A percentile compares a stretch with the other conserved stretches of the same genome.
Conservation (phyloP, 1,284 basidiomycete species). For the Irpex sp. region DNA sequence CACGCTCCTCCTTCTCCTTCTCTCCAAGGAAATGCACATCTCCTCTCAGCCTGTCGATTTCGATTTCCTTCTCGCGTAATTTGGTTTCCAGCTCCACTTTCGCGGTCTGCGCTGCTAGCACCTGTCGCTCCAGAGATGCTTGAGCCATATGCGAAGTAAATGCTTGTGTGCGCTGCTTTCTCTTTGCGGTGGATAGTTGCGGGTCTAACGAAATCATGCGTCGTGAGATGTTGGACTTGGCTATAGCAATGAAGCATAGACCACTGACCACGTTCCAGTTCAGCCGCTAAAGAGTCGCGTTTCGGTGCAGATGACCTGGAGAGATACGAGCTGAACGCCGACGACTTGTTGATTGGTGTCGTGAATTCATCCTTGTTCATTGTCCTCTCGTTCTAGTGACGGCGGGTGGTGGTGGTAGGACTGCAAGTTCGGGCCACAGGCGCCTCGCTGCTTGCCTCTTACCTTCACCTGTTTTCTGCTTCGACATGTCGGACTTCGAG, state of each 20-base stretch:
- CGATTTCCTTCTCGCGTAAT: slow-evolving; percentile 53
- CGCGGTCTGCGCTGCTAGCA: slow-evolving; percentile 52
- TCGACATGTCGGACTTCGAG: slow-evolving; percentile 27
- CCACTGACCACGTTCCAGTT: slow-evolving; percentile 56
- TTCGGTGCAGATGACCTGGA: slow-evolving; percentile 34
- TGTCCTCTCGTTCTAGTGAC: background rate
- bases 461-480: background rate
- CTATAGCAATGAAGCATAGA: background rate
- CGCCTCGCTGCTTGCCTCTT: slow-evolving; percentile 2
- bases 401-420: background rate
- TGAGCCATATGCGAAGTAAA: slow-evolving; percentile 57
- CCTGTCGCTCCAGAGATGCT: slow-evolving; percentile 57
- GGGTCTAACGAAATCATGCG: slow-evolving; percentile 40
- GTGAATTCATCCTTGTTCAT: slow-evolving; percentile 27
- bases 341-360: slow-evolving; percentile 22
- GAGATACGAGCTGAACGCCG: slow-evolving; percentile 16
- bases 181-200: slow-evolving; percentile 55
- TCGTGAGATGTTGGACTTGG: background rate
- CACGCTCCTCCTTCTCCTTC: slow-evolving; percentile 54
- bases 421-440: background rate
- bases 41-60: slow-evolving; percentile 57
- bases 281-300: slow-evolving; percentile 60
- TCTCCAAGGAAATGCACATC: slow-evolving; percentile 63
- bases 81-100: slow-evolving; percentile 61
- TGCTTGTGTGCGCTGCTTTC: slow-evolving; percentile 55